Conservation (phyloP, 805 yeast genomes). For the Kodamaea fukazawae region DNA sequence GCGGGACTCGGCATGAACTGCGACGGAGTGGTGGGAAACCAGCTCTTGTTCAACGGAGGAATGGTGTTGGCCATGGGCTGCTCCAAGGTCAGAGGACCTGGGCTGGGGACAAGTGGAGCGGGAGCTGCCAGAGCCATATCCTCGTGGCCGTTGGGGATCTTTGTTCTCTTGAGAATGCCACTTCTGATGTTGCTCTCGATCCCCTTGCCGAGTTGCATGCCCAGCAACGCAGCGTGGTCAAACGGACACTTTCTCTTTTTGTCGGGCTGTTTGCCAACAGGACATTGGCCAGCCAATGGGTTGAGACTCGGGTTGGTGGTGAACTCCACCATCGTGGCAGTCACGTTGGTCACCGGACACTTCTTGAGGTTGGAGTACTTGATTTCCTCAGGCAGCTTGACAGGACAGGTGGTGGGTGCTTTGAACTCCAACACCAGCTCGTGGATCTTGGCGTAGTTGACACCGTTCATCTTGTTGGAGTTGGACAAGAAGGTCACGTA, state of each 20-base stretch:
- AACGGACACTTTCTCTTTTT: conserved; percentile 32
- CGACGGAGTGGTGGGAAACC: conserved; percentile 1
- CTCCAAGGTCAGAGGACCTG: not conserved
- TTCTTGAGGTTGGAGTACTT: conserved; percentile 9
- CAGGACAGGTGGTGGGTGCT: conserved; percentile 18
- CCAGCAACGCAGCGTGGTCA: conserved; percentile 20
- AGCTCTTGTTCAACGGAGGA: no score
- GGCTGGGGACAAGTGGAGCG: conserved; percentile 1
- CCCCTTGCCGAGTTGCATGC: conserved; percentile 10
- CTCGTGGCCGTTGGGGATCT: conserved; percentile 1
- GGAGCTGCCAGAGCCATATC: conserved; percentile 1
- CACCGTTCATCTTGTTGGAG: conserved; percentile 24
- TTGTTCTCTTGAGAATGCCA: conserved; percentile 3
- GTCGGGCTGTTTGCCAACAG: not conserved
- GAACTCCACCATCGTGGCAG: conserved; percentile 17
- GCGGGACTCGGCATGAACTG: not conserved
- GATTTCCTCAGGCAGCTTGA: conserved; percentile 7
- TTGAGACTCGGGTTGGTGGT: conserved; percentile 9
- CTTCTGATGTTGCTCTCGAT: conserved; percentile 22
- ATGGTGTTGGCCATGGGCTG: no score
- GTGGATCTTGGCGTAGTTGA: conserved; percentile 33
- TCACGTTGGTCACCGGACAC: conserved; percentile 27
- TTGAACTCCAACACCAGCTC: conserved; percentile 28
- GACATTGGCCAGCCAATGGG: not conserved
- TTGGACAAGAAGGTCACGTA: conserved; percentile 36